Evolutionary conservation across 2,329 filamentous ascomycete species (phyloP).

Genomic region (Neoascochyta sp.): DNA sequence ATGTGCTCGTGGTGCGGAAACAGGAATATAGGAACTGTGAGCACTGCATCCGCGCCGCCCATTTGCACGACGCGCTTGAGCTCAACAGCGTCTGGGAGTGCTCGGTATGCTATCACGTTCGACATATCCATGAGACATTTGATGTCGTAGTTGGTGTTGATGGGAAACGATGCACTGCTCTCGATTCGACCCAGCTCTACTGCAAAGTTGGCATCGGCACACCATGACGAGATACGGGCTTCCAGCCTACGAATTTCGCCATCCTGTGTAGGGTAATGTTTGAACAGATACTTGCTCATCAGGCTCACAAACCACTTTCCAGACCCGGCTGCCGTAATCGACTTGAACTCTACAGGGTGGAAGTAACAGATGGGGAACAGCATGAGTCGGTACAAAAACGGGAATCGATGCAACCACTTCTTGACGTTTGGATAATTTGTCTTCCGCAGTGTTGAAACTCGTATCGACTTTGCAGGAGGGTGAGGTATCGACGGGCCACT

Average conservation of each 20-base stretch:
- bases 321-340: slow-evolving; percentile 49
- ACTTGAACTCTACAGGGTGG: slow-evolving; percentile 50
- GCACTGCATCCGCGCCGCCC: slow-evolving; percentile 49
- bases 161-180: slow-evolving; percentile 47
- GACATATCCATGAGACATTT: slow-evolving; percentile 44
- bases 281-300: slow-evolving; percentile 50
- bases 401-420: slow-evolving; percentile 48
- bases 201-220: slow-evolving; percentile 53
- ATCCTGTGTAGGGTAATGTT: slow-evolving; percentile 45
- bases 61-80: slow-evolving; percentile 50
- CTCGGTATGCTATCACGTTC: slow-evolving; percentile 51
- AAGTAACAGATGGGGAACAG: slow-evolving; percentile 52
- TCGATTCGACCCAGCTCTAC: slow-evolving; percentile 46
- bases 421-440: slow-evolving; percentile 41
- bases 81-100: slow-evolving; percentile 41
- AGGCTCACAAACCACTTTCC: slow-evolving; percentile 50
- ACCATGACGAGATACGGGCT: slow-evolving; percentile 48
- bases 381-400: slow-evolving; percentile 48
- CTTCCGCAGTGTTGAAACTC: slow-evolving; percentile 49
- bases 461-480: slow-evolving; percentile 48
- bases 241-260: slow-evolving; percentile 47
- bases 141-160: slow-evolving; percentile 50
- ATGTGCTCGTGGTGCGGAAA: slow-evolving; percentile 56
- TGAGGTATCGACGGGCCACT: slow-evolving; percentile 49
- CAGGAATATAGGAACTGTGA: slow-evolving; percentile 49